phyloP scores from a whole-genome alignment of 2,329 filamentous ascomycete genomes.

The Pezicula rhizophila region DNA sequence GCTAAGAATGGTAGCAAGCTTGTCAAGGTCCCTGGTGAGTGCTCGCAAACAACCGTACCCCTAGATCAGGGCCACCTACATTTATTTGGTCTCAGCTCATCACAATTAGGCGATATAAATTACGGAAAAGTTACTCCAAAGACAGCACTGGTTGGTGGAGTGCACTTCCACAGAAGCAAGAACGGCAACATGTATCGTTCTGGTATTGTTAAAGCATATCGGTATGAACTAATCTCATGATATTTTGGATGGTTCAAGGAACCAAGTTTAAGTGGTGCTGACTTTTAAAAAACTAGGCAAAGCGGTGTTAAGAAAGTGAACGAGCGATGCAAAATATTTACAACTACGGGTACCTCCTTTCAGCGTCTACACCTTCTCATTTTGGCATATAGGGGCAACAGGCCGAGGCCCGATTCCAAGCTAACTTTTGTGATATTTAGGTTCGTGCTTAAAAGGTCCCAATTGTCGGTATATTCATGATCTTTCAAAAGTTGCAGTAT shows the following conservation, averaged over 20 bases:
- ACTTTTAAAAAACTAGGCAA: constrained; percentile 17
- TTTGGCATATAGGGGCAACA: constrained; percentile 9
- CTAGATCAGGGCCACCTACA: neutral
- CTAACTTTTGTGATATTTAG: constrained; percentile 42
- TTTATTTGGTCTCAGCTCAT: constrained; percentile 22
- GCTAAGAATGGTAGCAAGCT: constrained; percentile 78
- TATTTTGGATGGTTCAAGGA: constrained; percentile 5
- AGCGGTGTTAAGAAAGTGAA: constrained; percentile 59
- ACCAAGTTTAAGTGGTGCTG: constrained; percentile 24
- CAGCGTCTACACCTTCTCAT: constrained; percentile 18
- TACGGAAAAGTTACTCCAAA: constrained; percentile 67
- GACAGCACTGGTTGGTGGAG: constrained; percentile 63
- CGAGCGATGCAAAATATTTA: constrained; percentile 68
- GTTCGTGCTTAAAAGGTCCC: constrained; percentile 78
- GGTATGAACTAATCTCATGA: constrained; percentile 46
- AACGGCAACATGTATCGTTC: constrained; percentile 79
- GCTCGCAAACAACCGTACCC: constrained; percentile 6
- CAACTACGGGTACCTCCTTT: constrained; percentile 57
- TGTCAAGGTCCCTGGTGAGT: constrained; percentile 62
- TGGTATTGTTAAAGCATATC: constrained; percentile 67
- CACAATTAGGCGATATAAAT: constrained; percentile 48
- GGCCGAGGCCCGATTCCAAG: constrained; percentile 19
- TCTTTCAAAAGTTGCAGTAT: constrained; percentile 78
- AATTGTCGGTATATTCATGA: constrained; percentile 80
- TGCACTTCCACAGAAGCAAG: constrained; percentile 80